A percentile compares a stretch with the other conserved stretches of the same genome.
These are phyloP conservation scores for Emergomyces africanus DNA, from an alignment of 2,329 filamentous ascomycete species.

Conservation along the genomic window DNA sequence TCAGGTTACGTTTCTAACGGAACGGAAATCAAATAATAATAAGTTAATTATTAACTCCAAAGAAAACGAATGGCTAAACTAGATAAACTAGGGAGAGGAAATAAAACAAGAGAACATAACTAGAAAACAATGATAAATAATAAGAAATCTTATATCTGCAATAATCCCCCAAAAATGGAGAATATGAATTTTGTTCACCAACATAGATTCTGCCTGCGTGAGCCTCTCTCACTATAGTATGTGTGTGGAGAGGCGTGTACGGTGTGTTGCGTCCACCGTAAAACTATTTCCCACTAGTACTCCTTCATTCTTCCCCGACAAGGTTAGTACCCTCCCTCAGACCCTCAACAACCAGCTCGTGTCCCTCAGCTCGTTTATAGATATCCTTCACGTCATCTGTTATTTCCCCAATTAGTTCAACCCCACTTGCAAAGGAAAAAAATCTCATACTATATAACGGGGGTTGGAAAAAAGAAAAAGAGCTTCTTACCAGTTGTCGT, in stretches of 20 bases:
- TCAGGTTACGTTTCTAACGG: background rate
- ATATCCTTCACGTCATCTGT: slow-evolving; percentile 87
- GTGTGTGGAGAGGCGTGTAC: too few relatives aligned
- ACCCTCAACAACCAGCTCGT: slow-evolving; percentile 75
- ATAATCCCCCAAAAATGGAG: background rate
- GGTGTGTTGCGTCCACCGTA: background rate
- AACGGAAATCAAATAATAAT: background rate
- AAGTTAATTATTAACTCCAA: background rate
- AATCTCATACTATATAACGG: background rate
- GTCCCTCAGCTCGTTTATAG: slow-evolving; percentile 67
- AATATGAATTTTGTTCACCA: background rate
- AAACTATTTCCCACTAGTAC: background rate
- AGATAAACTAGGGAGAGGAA: background rate
- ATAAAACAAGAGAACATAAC: background rate
- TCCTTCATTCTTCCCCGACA: slow-evolving; percentile 52
- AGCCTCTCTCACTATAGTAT: background rate
- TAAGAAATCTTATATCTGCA: slow-evolving; percentile 24
- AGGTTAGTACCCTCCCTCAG: slow-evolving; percentile 62
- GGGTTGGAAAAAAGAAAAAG: background rate
- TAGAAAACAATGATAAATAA: slow-evolving; percentile 1
- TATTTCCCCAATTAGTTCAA: background rate
- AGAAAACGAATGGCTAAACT: background rate
- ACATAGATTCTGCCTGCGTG: background rate
- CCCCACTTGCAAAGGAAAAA: background rate
- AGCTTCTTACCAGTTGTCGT: slow-evolving; percentile 51